These are phyloP conservation scores for Elsinoe necatrix DNA, from an alignment of 2,329 filamentous ascomycete species.

Conservation along the genomic window DNA sequence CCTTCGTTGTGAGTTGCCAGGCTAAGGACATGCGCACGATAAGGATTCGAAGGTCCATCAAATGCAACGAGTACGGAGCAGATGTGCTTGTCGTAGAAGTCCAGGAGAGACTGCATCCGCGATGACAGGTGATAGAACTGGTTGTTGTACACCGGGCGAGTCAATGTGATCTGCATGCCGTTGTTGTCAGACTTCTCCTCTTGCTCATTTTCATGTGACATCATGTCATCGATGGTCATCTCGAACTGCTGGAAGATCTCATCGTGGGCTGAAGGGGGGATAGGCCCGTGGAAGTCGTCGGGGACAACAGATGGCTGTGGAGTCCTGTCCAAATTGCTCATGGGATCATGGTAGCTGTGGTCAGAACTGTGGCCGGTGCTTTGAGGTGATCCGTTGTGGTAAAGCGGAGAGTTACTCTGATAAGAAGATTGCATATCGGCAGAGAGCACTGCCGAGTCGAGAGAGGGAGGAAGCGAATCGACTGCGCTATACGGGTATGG, in stretches of 20 bases:
- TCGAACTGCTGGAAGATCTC: conserved; percentile 14
- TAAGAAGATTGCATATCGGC: conserved; percentile 6
- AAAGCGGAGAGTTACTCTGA: conserved; percentile 4
- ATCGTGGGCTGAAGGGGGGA: conserved; percentile 2
- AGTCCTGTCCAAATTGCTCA: conserved; percentile 1
- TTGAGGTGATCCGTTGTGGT: conserved; percentile 9
- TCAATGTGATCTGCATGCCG: conserved; percentile 20
- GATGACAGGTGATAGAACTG: conserved; percentile 54
- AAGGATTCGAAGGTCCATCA: conserved; percentile 78
- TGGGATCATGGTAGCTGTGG: conserved; percentile 13
- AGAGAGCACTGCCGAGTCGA: conserved; percentile 6
- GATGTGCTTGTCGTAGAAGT: conserved; percentile 89
- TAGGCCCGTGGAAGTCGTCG: conserved; percentile 1
- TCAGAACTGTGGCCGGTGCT: conserved; percentile 9
- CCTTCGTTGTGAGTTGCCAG: conserved; percentile 70
- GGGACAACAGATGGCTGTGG: not conserved
- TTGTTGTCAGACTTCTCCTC: conserved; percentile 2
- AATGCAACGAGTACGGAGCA: conserved; percentile 87
- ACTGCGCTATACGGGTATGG: conserved; percentile 13
- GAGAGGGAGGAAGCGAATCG: conserved; percentile 12
- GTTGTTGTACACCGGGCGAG: conserved; percentile 27
- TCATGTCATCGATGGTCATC: conserved; percentile 18
- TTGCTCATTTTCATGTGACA: conserved; percentile 6
- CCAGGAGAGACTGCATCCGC: conserved; percentile 79
- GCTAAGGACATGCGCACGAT: conserved; percentile 70